Conservation (phyloP, 345 rosid genomes). For the Eucalyptus fibrosa region DNA sequence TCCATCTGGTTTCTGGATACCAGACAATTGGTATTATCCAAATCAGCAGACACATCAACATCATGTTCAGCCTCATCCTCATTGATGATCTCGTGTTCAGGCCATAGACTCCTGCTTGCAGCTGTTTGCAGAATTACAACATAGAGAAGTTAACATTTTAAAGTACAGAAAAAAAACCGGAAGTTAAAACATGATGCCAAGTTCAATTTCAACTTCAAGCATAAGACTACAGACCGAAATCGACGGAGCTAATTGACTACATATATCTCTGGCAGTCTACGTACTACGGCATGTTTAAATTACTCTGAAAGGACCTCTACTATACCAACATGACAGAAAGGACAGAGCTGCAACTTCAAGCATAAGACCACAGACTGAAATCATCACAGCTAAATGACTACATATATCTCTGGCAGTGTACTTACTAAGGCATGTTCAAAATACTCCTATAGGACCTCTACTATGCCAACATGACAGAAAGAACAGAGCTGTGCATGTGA, state of each 20-base stretch:
- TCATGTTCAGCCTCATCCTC: conserved; percentile 73
- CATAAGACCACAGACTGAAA: neutral
- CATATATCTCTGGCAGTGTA: neutral
- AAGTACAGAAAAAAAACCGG: neutral
- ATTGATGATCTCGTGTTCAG: conserved; percentile 51
- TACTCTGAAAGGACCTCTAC: neutral
- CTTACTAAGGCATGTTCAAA: neutral
- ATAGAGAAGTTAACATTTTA: neutral
- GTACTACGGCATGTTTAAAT: neutral
- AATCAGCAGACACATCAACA: conserved; percentile 33
- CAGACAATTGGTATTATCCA: conserved; percentile 15
- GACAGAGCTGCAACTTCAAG: neutral
- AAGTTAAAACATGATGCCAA: neutral
- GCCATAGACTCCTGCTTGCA: conserved; percentile 73
- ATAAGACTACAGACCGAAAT: neutral
- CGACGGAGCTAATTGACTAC: neutral
- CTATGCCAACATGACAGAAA: neutral
- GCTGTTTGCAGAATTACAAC: conserved; percentile 19
- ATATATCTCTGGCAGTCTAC: neutral
- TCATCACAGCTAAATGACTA: neutral
- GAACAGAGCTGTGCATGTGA: neutral
- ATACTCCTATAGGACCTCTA: neutral
- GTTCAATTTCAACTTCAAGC: neutral
- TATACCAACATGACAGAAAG: neutral
- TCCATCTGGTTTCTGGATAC: conserved; percentile 20